Evolutionary conservation across 2,329 filamentous ascomycete genomes (phyloP), one percentile per base, ranked within the genome.

Genomic region (Elsinoe fawcettii): DNA sequence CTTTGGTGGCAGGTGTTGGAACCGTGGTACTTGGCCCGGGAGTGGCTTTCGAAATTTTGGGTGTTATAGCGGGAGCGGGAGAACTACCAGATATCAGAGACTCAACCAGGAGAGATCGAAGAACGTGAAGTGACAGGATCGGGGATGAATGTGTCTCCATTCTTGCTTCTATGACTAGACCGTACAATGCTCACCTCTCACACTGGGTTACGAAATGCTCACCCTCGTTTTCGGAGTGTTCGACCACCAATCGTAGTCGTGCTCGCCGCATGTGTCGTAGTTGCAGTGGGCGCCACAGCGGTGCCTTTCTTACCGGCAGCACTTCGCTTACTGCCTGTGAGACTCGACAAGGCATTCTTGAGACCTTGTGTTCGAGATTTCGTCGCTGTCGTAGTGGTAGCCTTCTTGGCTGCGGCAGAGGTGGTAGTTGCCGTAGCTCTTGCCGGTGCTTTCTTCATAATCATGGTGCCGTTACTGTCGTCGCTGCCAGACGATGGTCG

Each of bases 381-480:
- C 30, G 57, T 60, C 7, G 25, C 44, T 7, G 58, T 44, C 5
- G 57, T 53, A 6, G 56, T 41, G 5, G 58, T 41, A 3, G 55
- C 59, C 14, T 46, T 54, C 56, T 62, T 63, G 27, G 53, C 20
- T 20, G 55, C 23, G 14, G 57, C 43, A 63, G 60, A 54, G 11
- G 61, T 69, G 59, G 65, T 68, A 12, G 59, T 49, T 5, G 51
- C 55, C 16, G 49, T 53, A 14, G 49, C 49, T 12, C 49, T 37
- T 7, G 25, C 30, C 18, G 71, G 64, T 25, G 73, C 66, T 67
- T 81, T 85, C 69, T 79, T 65, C 32, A 86, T 76, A 20, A 87
- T 82, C 0, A 85, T 87, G 6, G 81, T 88, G 4, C 73, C 76
- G 66, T 83, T 83, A 66, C 84, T 87, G 57, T 74, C 76, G 62